These are phyloP conservation scores for Aspergillus quadricinctus DNA, from an alignment of 2,329 filamentous ascomycete genomes.

Conservation along the genomic window DNA sequence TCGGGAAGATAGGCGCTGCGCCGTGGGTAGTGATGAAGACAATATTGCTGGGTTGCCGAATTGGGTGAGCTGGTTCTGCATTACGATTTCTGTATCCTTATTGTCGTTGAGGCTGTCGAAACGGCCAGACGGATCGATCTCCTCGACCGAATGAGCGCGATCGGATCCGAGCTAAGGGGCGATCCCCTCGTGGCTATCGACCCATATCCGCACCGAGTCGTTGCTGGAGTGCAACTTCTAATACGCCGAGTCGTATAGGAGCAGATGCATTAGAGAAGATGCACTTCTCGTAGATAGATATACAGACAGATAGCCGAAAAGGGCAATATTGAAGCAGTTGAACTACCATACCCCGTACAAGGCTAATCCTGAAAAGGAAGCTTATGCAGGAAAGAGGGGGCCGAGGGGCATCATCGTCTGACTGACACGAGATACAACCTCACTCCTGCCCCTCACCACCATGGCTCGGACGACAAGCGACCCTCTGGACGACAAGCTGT, in stretches of 20 bases:
- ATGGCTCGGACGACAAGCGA: not conserved
- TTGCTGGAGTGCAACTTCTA: constrained; percentile 26
- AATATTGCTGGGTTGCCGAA: constrained; percentile 6
- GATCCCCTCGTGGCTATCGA: constrained; percentile 27
- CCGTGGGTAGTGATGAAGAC: constrained; percentile 7
- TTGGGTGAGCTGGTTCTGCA: constrained; percentile 15
- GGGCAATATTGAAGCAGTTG: too few species aligned
- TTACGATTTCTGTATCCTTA: constrained; percentile 25
- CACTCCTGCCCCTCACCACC: not conserved
- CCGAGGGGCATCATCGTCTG: not conserved
- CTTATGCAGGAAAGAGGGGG: not conserved
- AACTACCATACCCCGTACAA: too few species aligned
- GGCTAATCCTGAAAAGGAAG: not conserved
- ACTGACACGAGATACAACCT: not conserved
- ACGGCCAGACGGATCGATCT: constrained; percentile 22
- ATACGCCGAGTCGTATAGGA: too few species aligned
- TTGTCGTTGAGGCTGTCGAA: constrained; percentile 25
- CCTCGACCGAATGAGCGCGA: constrained; percentile 17
- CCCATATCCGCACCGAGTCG: constrained; percentile 29
- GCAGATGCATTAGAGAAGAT: too few species aligned
- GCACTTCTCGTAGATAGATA: too few species aligned
- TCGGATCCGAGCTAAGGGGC: constrained; percentile 17
- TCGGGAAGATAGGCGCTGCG: constrained; percentile 14
- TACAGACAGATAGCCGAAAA: too few species aligned
- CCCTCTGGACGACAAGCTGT: not conserved